Evolutionary conservation across 768 basidiomycete species (phyloP), one percentile per base, ranked within the genome.

Genomic region (Pisolithus sp.): DNA sequence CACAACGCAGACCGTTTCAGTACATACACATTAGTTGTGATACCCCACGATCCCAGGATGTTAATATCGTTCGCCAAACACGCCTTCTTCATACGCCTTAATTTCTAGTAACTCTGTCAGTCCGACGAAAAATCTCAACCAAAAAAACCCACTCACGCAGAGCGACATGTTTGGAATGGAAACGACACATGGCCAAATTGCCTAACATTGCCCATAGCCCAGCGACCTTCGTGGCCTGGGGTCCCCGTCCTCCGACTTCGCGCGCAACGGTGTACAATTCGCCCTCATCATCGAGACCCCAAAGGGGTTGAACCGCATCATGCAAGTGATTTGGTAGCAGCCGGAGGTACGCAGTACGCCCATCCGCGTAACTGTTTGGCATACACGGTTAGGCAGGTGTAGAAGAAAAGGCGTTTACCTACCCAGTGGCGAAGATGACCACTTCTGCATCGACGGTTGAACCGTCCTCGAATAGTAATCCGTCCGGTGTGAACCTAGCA

Each of bases 101-200:
- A 87, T 86, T 67, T 86, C 85, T 86, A 62, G 41, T 3, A n/a
- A 21, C 41, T 10, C 5, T 10, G 10, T 20, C 41, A 13, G 41
- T 42, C 7, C 41, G 21, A 42, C 10, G 10, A 42, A 21, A 42
- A 2, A 5, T 23, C 10, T 28, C 9, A 28, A 9, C 6, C 17
- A 45, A 30, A 28, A 5, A 45, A 24, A 5, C 12, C 12, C 4
- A 78, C 83, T 60, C 60, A 86, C 82, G 82, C 44, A 85, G 69
- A 0, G 82, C 83, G 36, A 86, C 47, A 57, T 81, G 81, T 52
- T 78, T 84, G 5, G 85, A 86, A 63, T 83, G 75, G 74, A 85
- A 86, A 0, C 85, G 73, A 52, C 77, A 79, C 55, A 80, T 55
- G 0, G 80, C 80, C 8, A 87, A 62, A 59, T 83, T 83, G 12